Conservation (phyloP, 2,329 filamentous ascomycete genomes). For the Penicillium thymicola region DNA sequence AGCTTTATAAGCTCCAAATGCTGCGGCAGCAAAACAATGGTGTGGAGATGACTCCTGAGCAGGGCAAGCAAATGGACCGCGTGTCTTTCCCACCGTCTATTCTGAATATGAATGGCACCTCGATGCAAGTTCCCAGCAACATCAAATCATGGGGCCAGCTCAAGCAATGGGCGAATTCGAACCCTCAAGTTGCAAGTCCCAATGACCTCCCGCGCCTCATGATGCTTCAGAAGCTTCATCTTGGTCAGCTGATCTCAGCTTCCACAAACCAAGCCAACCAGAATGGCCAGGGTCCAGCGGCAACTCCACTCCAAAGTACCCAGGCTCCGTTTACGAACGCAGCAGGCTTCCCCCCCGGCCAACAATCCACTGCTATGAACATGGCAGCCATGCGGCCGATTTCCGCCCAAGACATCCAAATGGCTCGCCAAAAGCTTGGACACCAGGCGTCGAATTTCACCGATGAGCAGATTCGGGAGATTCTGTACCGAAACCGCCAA, state of each 20-base stretch:
- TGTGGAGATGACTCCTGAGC: conserved; percentile 40
- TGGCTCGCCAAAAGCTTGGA: conserved; percentile 37
- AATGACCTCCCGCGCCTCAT: conserved; percentile 42
- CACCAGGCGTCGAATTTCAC: conserved; percentile 32
- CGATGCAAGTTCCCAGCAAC: conserved; percentile 46
- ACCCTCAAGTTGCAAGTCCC: conserved; percentile 43
- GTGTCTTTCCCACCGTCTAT: conserved; percentile 37
- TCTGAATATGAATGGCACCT: conserved; percentile 29
- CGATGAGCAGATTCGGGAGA: conserved; percentile 44
- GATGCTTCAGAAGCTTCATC: conserved; percentile 44
- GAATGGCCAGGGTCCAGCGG: conserved; percentile 22
- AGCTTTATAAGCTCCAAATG: conserved; percentile 32
- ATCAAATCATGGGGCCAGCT: conserved; percentile 57
- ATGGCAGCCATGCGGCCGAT: conserved; percentile 35
- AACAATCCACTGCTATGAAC: conserved; percentile 27
- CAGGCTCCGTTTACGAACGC: conserved; percentile 29
- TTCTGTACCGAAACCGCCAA: conserved; percentile 37
- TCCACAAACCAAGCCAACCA: conserved; percentile 28
- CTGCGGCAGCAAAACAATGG: conserved; percentile 33
- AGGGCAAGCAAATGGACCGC: conserved; percentile 45
- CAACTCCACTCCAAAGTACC: conserved; percentile 26
- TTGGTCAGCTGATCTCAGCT: conserved; percentile 42
- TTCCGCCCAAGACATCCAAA: conserved; percentile 35
- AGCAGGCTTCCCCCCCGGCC: conserved; percentile 28
- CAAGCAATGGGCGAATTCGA: conserved; percentile 52